Evolutionary conservation across 176 grass and related monocot genomes (phyloP), one percentile per base, ranked within the genome.

Genomic region (Miscanthus lutarioriparius): DNA sequence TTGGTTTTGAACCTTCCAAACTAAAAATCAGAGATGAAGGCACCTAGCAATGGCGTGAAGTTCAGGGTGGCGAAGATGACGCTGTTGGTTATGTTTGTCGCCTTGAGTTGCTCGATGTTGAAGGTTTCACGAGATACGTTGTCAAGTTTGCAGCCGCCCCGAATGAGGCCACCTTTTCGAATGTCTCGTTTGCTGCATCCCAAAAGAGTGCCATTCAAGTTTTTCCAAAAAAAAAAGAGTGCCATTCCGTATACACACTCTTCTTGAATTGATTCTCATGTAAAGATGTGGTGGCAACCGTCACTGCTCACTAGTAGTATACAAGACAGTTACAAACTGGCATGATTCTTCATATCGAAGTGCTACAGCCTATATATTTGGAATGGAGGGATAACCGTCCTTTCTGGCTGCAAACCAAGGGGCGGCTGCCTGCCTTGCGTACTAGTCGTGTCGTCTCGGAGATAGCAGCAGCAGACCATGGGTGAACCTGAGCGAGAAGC

Each of bases 21-120:
- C 51, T 91, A 91, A 65, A 68, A 35, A 38, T 91, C 87, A 1
- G 89, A 85, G 66, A 87, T 66, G 87, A 87, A 91, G 30, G 87
- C 87, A 12, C 87, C 84, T 28, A 89, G 27, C 76, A 87, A 33
- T 7, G 84, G 87, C 0, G 85, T 64, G 13, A 91, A 83, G 89
- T 94, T 87, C 17, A 73, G 72, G 4, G 82, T 89, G 1, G 73
- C 89, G 1, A 30, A 66, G 87, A 89, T 89, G 37, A 87, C 85
- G 45, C 14, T 48, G 14, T 63, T 94, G 77, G 69, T 78, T 35
- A 83, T 74, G 76, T 77, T 89, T 26, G 45, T 48, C 4, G 92
- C 87, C 33, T 73, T 11, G 13, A 91, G 68, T 36, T 87, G 67
- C n/a, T 75, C 80, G 17, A 83, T 30, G 69, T 83, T 48, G 82